Evolutionary conservation across 352 stramenopile genomes (phyloP).

Genomic region (Globisporangium emineosum): DNA sequence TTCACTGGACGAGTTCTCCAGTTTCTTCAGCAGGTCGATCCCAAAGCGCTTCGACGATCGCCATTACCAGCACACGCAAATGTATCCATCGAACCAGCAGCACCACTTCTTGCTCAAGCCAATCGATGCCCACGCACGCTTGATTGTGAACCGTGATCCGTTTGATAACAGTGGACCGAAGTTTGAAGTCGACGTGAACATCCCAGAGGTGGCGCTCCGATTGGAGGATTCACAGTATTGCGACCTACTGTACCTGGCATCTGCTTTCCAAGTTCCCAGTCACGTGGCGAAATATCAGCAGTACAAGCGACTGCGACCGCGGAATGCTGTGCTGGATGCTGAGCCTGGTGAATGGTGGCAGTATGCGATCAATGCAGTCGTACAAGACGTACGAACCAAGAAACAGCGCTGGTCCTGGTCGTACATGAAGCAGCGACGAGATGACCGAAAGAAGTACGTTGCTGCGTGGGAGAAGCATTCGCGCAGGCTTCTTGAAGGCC

Average conservation of each 20-base stretch:
- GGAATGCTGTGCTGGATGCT: constrained; percentile 45
- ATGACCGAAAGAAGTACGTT: constrained; percentile 76
- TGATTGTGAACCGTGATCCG: constrained; percentile 84
- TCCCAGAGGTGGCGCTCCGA: constrained; percentile 74
- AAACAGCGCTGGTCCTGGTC: constrained; percentile 73
- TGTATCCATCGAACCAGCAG: constrained; percentile 70
- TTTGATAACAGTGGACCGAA: constrained; percentile 73
- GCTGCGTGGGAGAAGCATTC: constrained; percentile 49
- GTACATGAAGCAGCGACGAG: constrained; percentile 80
- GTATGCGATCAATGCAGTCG: constrained; percentile 70
- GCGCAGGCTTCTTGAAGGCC: constrained; percentile 24
- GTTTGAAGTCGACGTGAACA: constrained; percentile 78
- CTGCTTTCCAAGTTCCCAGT: constrained; percentile 64
- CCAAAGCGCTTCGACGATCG: constrained; percentile 82
- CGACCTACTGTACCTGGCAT: constrained; percentile 77
- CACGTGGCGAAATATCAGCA: constrained; percentile 78
- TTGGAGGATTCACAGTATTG: constrained; percentile 88
- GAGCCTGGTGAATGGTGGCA: constrained; percentile 67
- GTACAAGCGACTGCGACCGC: constrained; percentile 70
- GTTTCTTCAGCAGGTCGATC: constrained; percentile 72
- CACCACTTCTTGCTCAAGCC: constrained; percentile 87
- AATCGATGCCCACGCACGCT: constrained; percentile 69
- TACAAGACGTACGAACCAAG: constrained; percentile 59
- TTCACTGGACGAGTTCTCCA: constrained; percentile 74
- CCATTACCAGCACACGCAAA: constrained; percentile 52